phyloP scores from a whole-genome alignment of 345 rosid species.

The Psidium friedrichsthalianum region DNA sequence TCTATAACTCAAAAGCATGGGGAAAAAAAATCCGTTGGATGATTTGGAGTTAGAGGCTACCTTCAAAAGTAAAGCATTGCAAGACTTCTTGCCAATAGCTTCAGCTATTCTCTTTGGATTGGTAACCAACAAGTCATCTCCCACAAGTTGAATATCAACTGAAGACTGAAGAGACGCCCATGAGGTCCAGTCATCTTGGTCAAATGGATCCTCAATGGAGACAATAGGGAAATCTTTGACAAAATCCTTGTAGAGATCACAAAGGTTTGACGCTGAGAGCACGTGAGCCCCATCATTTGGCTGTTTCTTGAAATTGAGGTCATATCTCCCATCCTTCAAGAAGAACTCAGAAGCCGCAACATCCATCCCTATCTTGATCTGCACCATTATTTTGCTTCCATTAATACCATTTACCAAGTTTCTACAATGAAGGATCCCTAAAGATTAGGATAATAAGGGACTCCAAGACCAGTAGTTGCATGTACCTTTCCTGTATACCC shows the following conservation, averaged over 20 bases:
- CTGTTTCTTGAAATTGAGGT: slow-evolving; percentile 91
- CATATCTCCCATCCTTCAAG: slow-evolving; percentile 75
- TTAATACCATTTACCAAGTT: not conserved
- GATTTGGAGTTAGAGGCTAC: slow-evolving; percentile 14
- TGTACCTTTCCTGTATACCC: slow-evolving; percentile 89
- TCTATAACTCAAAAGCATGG: not conserved
- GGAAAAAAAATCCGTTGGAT: not conserved
- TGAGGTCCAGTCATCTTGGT: slow-evolving; percentile 97
- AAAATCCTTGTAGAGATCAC: slow-evolving; percentile 77
- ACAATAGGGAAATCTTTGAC: slow-evolving; percentile 83
- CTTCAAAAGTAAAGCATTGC: slow-evolving; percentile 90
- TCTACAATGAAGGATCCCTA: not conserved
- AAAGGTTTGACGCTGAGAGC: slow-evolving; percentile 66
- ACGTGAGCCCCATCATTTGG: slow-evolving; percentile 87
- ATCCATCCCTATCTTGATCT: slow-evolving; percentile 99
- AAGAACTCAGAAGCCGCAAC: slow-evolving; percentile 96
- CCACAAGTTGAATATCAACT: slow-evolving; percentile 82
- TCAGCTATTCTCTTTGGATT: slow-evolving; percentile 91
- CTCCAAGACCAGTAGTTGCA: not conserved
- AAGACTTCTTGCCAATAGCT: slow-evolving; percentile 81
- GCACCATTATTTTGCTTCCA: slow-evolving; percentile 10
- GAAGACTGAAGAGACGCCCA: slow-evolving; percentile 86
- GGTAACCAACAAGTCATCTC: slow-evolving; percentile 95
- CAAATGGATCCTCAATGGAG: slow-evolving; percentile 96
- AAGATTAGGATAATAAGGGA: not conserved